Evolutionary conservation across 2,329 filamentous ascomycete genomes (phyloP).

Genomic region (Metarhizium guizhouense): DNA sequence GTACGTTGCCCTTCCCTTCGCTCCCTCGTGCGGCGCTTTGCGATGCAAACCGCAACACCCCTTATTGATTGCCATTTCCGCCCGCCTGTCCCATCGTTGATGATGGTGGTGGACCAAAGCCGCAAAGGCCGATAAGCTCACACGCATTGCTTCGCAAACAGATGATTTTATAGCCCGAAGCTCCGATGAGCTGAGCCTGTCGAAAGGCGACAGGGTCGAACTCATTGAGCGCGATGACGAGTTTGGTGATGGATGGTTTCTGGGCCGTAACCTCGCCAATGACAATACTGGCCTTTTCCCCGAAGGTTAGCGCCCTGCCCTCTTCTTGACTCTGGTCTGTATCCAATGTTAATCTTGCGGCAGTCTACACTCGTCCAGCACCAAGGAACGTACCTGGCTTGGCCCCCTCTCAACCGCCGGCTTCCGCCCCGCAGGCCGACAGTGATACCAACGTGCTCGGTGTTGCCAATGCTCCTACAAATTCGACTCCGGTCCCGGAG

Average conservation of each 20-base stretch:
- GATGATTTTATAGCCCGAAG: constrained; percentile 90
- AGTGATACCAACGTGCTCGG: constrained; percentile 13
- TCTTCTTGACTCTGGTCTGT: constrained; percentile 7
- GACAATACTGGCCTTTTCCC: constrained; percentile 72
- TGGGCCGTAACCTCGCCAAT: constrained; percentile 66
- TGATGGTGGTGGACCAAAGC: background rate
- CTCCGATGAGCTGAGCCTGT: constrained; percentile 82
- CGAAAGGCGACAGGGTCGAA: constrained; percentile 77
- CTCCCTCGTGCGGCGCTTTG: constrained; percentile 3
- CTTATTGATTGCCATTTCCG: background rate
- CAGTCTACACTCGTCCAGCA: constrained; percentile 54
- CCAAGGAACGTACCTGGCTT: constrained; percentile 34
- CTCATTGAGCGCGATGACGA: constrained; percentile 80
- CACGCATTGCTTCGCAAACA: constrained; percentile 24
- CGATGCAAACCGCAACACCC: background rate
- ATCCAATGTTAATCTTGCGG: constrained; percentile 14
- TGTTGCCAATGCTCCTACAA: constrained; percentile 12
- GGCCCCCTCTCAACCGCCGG: constrained; percentile 19
- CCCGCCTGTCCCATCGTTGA: background rate
- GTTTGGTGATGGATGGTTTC: constrained; percentile 81
- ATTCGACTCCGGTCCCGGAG: constrained; percentile 24
- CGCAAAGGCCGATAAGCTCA: constrained; percentile 1
- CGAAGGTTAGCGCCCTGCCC: constrained; percentile 52
- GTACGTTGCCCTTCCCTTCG: constrained; percentile 39
- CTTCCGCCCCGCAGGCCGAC: constrained; percentile 21